Evolutionary conservation across 208 protist species (phyloP), one percentile per base, ranked within the genome.

Genomic region (Balamuthia mandrillaris): DNA sequence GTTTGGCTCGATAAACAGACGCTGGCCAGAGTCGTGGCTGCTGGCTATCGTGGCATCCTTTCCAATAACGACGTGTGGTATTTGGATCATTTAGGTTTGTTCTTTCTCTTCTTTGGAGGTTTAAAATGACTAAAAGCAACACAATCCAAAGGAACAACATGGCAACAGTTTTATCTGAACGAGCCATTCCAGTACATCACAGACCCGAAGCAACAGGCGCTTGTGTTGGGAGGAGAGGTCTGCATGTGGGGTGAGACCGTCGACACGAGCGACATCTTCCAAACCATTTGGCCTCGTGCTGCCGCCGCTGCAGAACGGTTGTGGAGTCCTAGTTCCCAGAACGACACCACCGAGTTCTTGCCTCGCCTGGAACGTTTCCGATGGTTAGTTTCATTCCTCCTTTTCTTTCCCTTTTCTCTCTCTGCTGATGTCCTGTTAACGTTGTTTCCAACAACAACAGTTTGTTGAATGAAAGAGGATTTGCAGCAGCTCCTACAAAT

Each of bases 181-280:
- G 68, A 78, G 3, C 68, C 68, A 3, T 3, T 56, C 10, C 44
- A 58, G 12, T 58, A 78, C 68, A 41, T 78, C 27, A 78, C 68
- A 18, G 24, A 24, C 16, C 29, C 4, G 9, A 27, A 78, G 4
- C 27, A 78, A n/a, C 21, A 1, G 18, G 56, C 56, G 68, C 12
- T n/a, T n/a, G n/a, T 51, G 3, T 47, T 78, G 1, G 68, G 68
- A 14, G 68, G 68, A 1, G 68, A 78, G 16, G 68, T 41, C 37
- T 56, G 68, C 44, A 78, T 78, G 68, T 78, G 68, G 68, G 68
- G 68, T 31, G 68, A 78, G 27, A 78, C 51, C 29, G 68, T 78
- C 45, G 68, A 78, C 21, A 47, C 51, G 24, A 78, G 45, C 68
- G 56, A 78, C 44, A 78, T 78, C 68, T 41, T 58, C 12, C 56